phyloP scores from a whole-genome alignment of 2,329 filamentous ascomycete species.

The Madurella fahalii region DNA sequence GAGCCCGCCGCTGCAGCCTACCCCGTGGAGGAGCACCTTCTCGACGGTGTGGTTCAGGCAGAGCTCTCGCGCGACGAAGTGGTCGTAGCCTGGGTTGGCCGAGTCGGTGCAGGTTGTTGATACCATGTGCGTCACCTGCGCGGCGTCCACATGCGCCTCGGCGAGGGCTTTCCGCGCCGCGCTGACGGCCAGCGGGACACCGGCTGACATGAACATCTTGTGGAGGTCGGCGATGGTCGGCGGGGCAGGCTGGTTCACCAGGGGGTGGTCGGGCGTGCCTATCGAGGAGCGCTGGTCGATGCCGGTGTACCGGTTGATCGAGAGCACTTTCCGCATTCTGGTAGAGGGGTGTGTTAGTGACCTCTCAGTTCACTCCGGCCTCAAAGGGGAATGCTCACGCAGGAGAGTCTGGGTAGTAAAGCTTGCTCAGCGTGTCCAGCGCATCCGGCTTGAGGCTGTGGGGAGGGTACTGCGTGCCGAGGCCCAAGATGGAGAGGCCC shows the following conservation, averaged over 20 bases:
- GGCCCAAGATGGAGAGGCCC: conserved; percentile 56
- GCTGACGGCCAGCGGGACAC: conserved; percentile 53
- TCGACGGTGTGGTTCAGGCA: conserved; percentile 57
- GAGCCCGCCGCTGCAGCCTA: conserved; percentile 63
- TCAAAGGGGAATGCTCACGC: conserved; percentile 43
- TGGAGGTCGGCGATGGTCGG: conserved; percentile 56
- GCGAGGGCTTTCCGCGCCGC: conserved; percentile 53
- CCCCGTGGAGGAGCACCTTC: conserved; percentile 61
- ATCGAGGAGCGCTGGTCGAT: conserved; percentile 61
- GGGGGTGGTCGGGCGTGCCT: conserved; percentile 55
- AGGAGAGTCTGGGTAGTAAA: conserved; percentile 56
- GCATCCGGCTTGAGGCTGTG: conserved; percentile 47
- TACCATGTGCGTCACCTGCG: conserved; percentile 62
- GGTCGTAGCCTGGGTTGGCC: conserved; percentile 65
- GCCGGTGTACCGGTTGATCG: conserved; percentile 61
- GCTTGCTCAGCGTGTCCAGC: conserved; percentile 49
- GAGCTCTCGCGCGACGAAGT: conserved; percentile 57
- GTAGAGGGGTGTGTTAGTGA: conserved; percentile 4
- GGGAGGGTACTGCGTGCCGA: conserved; percentile 59
- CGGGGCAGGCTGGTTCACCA: conserved; percentile 53
- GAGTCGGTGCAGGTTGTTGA: conserved; percentile 67
- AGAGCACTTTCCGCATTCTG: conserved; percentile 60
- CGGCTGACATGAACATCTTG: conserved; percentile 51
- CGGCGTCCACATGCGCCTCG: conserved; percentile 48
- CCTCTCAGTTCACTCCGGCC: neutral